These are phyloP conservation scores for Termitomyces sp. DNA, from an alignment of 768 basidiomycete genomes.

Conservation along the genomic window DNA sequence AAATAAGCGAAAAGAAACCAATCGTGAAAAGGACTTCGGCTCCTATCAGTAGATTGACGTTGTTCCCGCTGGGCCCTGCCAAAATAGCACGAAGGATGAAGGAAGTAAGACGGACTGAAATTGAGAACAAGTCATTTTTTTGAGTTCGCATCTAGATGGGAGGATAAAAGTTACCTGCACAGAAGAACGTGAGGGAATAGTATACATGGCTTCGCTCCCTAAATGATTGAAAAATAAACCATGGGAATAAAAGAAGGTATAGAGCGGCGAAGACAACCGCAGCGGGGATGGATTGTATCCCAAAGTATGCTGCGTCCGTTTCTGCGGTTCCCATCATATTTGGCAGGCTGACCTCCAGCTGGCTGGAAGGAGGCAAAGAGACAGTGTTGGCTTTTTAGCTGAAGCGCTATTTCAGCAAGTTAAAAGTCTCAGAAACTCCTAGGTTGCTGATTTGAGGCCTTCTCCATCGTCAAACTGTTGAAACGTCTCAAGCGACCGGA, in stretches of 20 bases:
- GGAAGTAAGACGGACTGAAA: constrained; percentile 23
- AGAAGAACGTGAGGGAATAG: constrained; percentile 24
- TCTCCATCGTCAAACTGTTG: background rate
- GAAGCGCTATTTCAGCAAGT: background rate
- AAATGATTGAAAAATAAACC: constrained; percentile 19
- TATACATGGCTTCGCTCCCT: constrained; percentile 20
- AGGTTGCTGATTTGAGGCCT: background rate
- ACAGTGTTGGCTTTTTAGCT: background rate
- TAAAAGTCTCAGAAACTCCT: background rate
- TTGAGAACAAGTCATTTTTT: background rate
- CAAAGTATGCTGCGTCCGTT: constrained; percentile 7
- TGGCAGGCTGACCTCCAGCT: background rate
- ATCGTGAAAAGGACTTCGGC: constrained; percentile 24
- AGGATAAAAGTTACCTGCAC: constrained; percentile 15
- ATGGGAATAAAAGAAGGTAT: constrained; percentile 19
- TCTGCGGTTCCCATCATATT: background rate
- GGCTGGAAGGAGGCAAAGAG: background rate
- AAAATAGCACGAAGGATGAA: constrained; percentile 25
- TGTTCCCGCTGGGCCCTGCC: constrained; percentile 19
- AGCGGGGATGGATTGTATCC: constrained; percentile 18
- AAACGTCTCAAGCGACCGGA: background rate
- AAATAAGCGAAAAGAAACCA: constrained; percentile 30
- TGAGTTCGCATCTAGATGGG: background rate
- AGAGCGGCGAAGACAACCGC: constrained; percentile 22
- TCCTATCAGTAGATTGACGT: constrained; percentile 22